Evolutionary conservation across 2,329 filamentous ascomycete species (phyloP).

Genomic region (Pseudogymnoascus pannorum): DNA sequence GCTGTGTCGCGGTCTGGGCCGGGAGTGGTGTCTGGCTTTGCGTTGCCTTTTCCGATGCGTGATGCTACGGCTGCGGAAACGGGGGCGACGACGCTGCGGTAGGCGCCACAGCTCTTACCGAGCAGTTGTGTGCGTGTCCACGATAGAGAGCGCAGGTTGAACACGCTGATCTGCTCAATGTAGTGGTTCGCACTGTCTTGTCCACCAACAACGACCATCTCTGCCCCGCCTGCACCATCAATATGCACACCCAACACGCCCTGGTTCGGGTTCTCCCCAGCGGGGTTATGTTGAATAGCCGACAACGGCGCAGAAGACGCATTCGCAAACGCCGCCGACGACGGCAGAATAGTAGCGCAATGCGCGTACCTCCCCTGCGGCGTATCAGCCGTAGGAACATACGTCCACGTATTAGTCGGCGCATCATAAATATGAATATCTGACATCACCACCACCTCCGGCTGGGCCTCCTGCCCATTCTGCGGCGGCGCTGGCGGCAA

Average conservation of each 20-base stretch:
- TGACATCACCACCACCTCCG: constrained; percentile 94
- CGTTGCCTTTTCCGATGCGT: constrained; percentile 54
- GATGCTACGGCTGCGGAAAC: constrained; percentile 59
- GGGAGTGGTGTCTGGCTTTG: constrained; percentile 20
- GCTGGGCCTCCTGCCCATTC: constrained; percentile 53
- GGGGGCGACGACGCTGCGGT: constrained; percentile 89
- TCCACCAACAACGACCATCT: constrained; percentile 95
- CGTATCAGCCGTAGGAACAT: constrained; percentile 65
- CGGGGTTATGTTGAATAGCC: constrained; percentile 82
- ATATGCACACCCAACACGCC: constrained; percentile 82
- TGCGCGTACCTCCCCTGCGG: constrained; percentile 95
- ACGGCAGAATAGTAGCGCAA: constrained; percentile 86
- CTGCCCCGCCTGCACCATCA: constrained; percentile 84
- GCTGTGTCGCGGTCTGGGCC: constrained; percentile 26
- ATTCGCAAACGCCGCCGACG: constrained; percentile 79
- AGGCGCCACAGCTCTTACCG: constrained; percentile 90
- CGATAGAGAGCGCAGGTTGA: constrained; percentile 89
- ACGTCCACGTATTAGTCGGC: constrained; percentile 73
- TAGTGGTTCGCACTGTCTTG: constrained; percentile 98
- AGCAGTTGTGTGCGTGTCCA: constrained; percentile 87
- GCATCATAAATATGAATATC: constrained; percentile 96
- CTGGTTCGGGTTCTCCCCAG: constrained; percentile 75
- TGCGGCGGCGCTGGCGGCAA: constrained; percentile 34
- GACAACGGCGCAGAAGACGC: constrained; percentile 68
- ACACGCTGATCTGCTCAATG: constrained; percentile 97